Base-by-base conservation (phyloP, 176 grass and related monocot species). In the Urochloa ruziziensis region DNA sequence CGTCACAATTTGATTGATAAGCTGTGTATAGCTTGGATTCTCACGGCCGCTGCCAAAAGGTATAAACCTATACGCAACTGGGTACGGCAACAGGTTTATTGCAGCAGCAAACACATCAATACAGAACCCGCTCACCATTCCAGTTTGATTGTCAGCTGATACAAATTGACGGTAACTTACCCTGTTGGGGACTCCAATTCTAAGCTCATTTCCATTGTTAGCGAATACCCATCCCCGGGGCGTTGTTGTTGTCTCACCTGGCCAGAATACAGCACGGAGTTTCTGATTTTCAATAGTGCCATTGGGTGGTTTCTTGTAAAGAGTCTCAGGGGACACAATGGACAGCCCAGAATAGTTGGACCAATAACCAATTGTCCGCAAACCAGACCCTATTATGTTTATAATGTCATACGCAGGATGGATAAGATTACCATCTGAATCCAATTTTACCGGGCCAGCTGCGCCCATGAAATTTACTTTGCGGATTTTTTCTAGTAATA, bases 41-140 rank as follows among this genome's bases (percentile, higher is more conserved):
- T 89, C 82, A 51, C 36, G 67, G 29, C 90, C 90, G 70, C 84
- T 74, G 9, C 95, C 95, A 70, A 91, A 91, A 56, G 83, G 86
- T 61, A 94, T 9, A 78, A 97, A 70, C 23, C 47, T 90, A 84
- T 91, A 97, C 6, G 83, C 60, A 62, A 97, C 86, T 65, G 95
- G 90, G 83, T 97, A 97, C 11, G 62, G 88, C 44, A 97, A 67
- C 78, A 93, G 87, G 81, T 82, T 91, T 64, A 83, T 67, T 84
- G 95, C 92, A 84, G 95, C 92, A 88, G 84, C 63, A 84, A 97
- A 97, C 25, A 97, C 92, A 91, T 97, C 95, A 68, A 97, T 90
- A 74, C 95, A 97, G 78, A 85, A 91, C 37, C 95, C 95, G 15
- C 48, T 56, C 16, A 94, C 77, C 4, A 35, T 84, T 59, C 67